Percentiles rank a stretch among this genome's conserved stretches.
phyloP scores from a whole-genome alignment of 306 rosid genomes.

The Glycine latifolia region DNA sequence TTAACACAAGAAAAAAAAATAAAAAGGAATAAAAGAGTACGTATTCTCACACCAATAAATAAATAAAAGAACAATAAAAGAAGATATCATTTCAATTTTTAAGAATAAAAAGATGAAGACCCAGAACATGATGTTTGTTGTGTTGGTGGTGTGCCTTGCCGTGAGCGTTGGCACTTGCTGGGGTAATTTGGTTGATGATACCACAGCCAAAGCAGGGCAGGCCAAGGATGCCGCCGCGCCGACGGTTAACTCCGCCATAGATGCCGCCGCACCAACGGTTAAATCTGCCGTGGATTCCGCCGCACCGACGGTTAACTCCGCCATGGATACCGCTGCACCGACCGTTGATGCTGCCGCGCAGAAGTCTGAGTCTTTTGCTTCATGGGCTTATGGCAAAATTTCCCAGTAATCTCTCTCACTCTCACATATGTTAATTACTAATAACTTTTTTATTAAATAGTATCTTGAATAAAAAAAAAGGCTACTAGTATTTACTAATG shows the following conservation, averaged over 20 bases:
- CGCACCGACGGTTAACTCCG: background rate
- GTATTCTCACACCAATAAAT: no score
- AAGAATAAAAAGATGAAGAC: constrained; percentile 16
- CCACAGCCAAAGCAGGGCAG: constrained; percentile 36
- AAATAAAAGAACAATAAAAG: no score
- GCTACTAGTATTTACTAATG: no score
- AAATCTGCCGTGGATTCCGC: background rate
- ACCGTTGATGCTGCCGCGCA: constrained; percentile 5
- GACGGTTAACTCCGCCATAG: background rate
- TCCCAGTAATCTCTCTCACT: no score
- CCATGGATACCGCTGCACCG: background rate
- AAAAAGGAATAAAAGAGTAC: background rate
- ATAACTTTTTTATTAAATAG: no score
- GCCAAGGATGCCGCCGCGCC: constrained; percentile 27
- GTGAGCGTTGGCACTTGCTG: constrained; percentile 41
- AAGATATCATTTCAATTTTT: background rate
- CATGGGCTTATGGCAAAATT: constrained; percentile 46
- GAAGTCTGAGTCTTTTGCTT: constrained; percentile 47
- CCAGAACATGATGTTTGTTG: constrained; percentile 40
- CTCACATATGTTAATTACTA: no score
- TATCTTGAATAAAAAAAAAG: no score
- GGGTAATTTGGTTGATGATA: constrained; percentile 2
- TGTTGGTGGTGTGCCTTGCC: constrained; percentile 48
- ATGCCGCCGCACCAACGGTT: background rate
- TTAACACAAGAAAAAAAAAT: background rate